phyloP scores from a whole-genome alignment of 129 eudicot genomes.

The Flaveria brownii region DNA sequence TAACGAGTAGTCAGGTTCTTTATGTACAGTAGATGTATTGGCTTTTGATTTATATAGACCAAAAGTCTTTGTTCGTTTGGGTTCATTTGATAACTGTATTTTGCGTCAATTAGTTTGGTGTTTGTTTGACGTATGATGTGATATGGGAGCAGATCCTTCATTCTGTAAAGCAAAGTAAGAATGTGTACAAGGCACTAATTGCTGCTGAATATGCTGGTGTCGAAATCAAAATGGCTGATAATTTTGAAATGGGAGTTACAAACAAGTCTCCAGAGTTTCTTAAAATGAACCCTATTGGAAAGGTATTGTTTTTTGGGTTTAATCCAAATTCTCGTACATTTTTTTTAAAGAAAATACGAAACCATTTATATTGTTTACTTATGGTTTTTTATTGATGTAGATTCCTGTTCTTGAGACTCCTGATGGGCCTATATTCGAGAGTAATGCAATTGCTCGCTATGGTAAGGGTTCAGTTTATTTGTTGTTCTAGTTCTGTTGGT shows the following conservation, averaged over 20 bases:
- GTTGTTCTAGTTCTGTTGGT: neutral
- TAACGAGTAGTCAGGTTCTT: neutral
- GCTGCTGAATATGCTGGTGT: conserved; percentile 78
- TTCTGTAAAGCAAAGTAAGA: conserved; percentile 44
- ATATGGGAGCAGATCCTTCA: conserved; percentile 60
- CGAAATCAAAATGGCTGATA: conserved; percentile 52
- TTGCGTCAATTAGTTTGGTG: neutral
- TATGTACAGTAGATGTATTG: neutral
- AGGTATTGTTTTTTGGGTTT: conserved; percentile 42
- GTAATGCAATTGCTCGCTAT: conserved; percentile 88
- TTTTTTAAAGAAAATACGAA: neutral
- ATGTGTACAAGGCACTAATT: conserved; percentile 72
- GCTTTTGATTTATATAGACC: neutral
- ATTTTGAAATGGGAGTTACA: conserved; percentile 79
- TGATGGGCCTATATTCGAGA: conserved; percentile 77
- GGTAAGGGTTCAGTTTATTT: conserved; percentile 37
- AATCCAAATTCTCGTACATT: neutral
- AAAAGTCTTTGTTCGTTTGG: neutral
- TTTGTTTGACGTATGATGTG: neutral
- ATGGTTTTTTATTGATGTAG: conserved; percentile 34
- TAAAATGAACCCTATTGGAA: conserved; percentile 90
- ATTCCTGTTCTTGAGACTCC: conserved; percentile 86
- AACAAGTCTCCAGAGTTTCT: conserved; percentile 80
- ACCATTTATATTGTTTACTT: neutral
- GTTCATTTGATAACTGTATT: neutral